Percentiles rank a stretch among this genome's conserved stretches.
Conservation (phyloP, 73 alveolate genomes). For the Tetrahymena borealis region DNA sequence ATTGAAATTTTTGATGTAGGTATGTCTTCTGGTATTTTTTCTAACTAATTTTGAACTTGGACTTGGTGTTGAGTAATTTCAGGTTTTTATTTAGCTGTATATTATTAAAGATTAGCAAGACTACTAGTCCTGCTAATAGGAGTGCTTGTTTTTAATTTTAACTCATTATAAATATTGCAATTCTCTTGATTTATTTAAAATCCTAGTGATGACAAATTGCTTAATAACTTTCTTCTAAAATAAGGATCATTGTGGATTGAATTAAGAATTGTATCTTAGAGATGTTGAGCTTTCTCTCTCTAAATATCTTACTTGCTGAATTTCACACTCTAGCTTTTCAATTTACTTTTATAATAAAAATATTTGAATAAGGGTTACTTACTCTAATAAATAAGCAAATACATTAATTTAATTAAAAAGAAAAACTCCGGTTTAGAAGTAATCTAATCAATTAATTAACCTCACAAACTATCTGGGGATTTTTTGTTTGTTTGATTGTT, state of each 20-base stretch:
- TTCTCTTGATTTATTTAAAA: background rate
- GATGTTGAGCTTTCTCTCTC: background rate
- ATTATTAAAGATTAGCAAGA: background rate
- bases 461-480: no score
- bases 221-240: background rate
- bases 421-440: no score
- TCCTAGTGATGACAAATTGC: background rate
- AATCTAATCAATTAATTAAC: no score
- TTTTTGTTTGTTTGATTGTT: no score
- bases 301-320: background rate
- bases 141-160: background rate
- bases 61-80: background rate
- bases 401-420: background rate
- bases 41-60: background rate
- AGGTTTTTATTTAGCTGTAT: background rate
- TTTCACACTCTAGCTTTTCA: background rate
- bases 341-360: background rate
- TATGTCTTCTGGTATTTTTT: background rate
- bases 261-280: background rate
- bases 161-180: background rate
- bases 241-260: background rate
- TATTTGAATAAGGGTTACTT: background rate
- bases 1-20: background rate
- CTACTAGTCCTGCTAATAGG: background rate
- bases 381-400: background rate